Percentiles rank a stretch among this genome's conserved stretches.
phyloP scores from a whole-genome alignment of 805 yeast species.

The Spathaspora arborariae region DNA sequence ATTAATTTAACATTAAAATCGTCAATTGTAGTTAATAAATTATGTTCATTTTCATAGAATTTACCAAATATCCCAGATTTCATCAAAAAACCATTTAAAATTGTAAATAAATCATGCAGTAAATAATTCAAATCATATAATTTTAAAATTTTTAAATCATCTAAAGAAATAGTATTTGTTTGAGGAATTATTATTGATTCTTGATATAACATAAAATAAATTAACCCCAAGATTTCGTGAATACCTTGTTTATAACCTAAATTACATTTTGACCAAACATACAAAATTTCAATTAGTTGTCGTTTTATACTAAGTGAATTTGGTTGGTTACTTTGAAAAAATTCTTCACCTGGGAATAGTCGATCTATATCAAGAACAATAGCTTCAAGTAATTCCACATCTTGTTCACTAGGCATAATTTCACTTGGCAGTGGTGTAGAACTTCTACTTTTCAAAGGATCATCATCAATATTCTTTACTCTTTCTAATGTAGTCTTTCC shows the following conservation, averaged over 20 bases:
- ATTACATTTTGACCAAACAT: conserved; percentile 47
- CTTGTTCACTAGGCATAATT: conserved; percentile 13
- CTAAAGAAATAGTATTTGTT: conserved; percentile 19
- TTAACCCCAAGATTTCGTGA: conserved; percentile 50
- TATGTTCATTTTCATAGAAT: conserved; percentile 38
- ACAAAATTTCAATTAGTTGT: conserved; percentile 41
- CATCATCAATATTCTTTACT: conserved; percentile 15
- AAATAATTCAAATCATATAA: conserved; percentile 38
- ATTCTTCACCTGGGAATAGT: conserved; percentile 46
- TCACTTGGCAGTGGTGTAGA: neutral
- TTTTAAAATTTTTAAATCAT: conserved; percentile 33
- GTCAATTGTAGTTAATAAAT: conserved; percentile 44
- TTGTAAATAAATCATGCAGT: conserved; percentile 40
- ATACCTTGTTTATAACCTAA: conserved; percentile 53
- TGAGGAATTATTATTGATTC: conserved; percentile 32
- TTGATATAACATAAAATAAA: conserved; percentile 35
- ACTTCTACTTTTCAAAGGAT: conserved; percentile 4
- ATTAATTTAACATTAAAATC: conserved; percentile 45
- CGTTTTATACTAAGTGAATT: conserved; percentile 17
- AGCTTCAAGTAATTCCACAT: conserved; percentile 37
- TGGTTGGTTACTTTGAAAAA: conserved; percentile 17
- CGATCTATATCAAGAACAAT: conserved; percentile 51
- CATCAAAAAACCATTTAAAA: conserved; percentile 41
- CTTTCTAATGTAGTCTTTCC: conserved; percentile 8
- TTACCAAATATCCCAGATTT: conserved; percentile 36